Base-by-base conservation (phyloP, 2,329 filamentous ascomycete species). In the Sordariomycetes sp. region DNA sequence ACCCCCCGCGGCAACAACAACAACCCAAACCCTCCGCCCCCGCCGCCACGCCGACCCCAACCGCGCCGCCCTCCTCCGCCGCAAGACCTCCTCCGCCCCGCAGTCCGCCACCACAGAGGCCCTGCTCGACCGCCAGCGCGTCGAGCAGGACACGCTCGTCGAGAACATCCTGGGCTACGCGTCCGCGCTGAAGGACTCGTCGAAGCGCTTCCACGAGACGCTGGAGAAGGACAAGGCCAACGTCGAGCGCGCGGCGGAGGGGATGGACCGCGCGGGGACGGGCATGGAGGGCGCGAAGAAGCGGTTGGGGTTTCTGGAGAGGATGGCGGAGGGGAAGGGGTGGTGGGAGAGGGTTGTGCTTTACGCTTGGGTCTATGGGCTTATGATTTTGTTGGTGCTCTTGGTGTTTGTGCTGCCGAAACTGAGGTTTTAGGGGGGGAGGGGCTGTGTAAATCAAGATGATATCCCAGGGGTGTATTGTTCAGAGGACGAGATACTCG, bases 381-480 rank as follows among this genome's bases (percentile, higher is more conserved):
- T 97, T 61, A 93, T 90, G 86, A 65, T 95, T n/a, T 73, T 83
- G 28, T 81, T 90, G 20, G 75, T 96, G 40, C 65, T 95, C 68
- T 71, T 97, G 62, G 92, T 97, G 14, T 93, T 93, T 75, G 79
- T 93, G 55, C 75, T 90, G 68, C 93, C 93, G 0, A 97, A 97
- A 76, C 72, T 97, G 69, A 80, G 93, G 66, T 94, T 96, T 67
- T 96, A 67, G 24, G n/a, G 28, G 25, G 25, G 7, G 11, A 28
- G 2, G 28, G 11, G 12, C 24, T 12, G 12, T 22, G 16, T 16
- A 6, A 16, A 28, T n/a, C 20, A n/a, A 51, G 22, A 51, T 51
- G 12, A 51, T 51, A 51, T 51, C 20, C 24, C 22, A 22, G 22
- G 24, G 4, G 20, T 51, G 20, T 24, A 12, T 11, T 25, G 48